Percentiles rank a stretch among this genome's conserved stretches.
phyloP scores from a whole-genome alignment of 345 rosid genomes.

The Gossypium stocksii region DNA sequence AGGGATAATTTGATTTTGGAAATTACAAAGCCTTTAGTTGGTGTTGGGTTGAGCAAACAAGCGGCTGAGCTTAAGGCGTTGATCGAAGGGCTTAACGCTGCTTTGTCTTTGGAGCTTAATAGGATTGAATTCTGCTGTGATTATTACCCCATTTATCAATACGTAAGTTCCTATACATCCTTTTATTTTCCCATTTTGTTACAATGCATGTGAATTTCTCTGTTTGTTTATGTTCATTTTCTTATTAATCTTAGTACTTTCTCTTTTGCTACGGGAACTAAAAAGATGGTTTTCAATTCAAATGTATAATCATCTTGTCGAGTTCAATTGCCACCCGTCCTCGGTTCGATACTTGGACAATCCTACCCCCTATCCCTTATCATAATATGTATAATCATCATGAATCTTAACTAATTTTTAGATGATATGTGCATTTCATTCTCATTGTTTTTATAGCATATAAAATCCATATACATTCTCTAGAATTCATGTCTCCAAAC shows the following conservation, averaged over 20 bases:
- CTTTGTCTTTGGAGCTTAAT: constrained; percentile 37
- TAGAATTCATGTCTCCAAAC: not conserved
- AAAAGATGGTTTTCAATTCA: not conserved
- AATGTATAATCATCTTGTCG: not conserved
- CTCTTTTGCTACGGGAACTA: no score
- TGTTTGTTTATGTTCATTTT: not conserved
- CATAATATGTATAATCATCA: not conserved
- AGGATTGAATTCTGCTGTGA: constrained; percentile 26
- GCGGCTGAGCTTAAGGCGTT: constrained; percentile 44
- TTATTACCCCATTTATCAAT: constrained; percentile 29
- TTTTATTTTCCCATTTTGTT: not conserved
- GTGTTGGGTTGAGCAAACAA: constrained; percentile 18
- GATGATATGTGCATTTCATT: not conserved
- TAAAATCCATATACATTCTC: not conserved
- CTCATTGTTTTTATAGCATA: not conserved
- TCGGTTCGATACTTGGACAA: no score
- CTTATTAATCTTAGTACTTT: not conserved
- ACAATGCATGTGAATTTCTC: not conserved
- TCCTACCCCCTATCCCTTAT: no score
- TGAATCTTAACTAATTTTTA: not conserved
- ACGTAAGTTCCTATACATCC: constrained; percentile 33
- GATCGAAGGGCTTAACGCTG: constrained; percentile 50
- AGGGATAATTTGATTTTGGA: constrained; percentile 31
- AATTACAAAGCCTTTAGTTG: constrained; percentile 31
- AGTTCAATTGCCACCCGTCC: no score